phyloP scores from a whole-genome alignment of 78 protist species.

The Dictyostelium intermedium region DNA sequence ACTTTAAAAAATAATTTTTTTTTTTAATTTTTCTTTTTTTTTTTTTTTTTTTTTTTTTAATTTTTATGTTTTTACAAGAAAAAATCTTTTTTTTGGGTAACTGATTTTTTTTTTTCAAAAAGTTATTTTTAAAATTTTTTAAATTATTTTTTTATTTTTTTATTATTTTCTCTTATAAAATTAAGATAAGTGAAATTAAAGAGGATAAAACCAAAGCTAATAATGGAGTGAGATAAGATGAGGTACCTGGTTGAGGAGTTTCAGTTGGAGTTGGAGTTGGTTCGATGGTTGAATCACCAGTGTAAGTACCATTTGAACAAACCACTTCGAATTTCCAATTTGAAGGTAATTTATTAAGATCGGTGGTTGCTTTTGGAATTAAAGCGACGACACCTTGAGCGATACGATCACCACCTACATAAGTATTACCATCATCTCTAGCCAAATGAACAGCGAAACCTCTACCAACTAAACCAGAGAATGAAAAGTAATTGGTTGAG shows the following conservation, averaged over 20 bases:
- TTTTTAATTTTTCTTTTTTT: not conserved
- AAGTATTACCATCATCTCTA: not conserved
- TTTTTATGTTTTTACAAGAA: not conserved
- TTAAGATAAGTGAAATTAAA: not conserved
- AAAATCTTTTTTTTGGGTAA: not conserved
- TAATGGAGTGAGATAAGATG: not conserved
- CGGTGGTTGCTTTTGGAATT: not conserved
- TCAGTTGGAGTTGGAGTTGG: not conserved
- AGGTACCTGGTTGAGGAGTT: not conserved
- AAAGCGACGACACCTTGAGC: constrained; percentile 8
- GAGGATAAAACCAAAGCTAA: not conserved
- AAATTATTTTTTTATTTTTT: not conserved
- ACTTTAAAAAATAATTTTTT: too few relatives aligned
- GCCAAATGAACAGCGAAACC: not conserved
- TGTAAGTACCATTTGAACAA: not conserved
- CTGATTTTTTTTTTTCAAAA: not conserved
- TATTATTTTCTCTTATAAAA: not conserved
- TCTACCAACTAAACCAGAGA: not conserved
- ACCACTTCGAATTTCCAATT: not conserved
- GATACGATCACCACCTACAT: constrained; percentile 15
- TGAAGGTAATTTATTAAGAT: not conserved
- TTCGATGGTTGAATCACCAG: not conserved
- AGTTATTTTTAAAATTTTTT: too few relatives aligned
- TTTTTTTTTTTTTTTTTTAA: not conserved
- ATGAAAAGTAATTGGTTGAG: not conserved